Conservation (phyloP, 805 yeast genomes). For the Debaryomyces hansenii region DNA sequence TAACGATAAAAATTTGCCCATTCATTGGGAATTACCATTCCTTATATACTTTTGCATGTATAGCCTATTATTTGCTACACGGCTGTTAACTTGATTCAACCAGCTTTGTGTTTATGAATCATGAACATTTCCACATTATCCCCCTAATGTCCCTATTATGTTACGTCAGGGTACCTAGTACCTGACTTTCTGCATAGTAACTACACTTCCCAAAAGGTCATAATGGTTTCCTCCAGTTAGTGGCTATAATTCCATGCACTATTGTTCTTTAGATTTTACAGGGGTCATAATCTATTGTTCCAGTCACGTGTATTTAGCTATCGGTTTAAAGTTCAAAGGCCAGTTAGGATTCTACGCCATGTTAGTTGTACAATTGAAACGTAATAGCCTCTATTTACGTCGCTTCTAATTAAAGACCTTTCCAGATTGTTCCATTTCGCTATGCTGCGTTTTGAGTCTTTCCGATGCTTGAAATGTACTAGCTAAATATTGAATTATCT, state of each 20-base stretch:
- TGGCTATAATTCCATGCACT: not conserved
- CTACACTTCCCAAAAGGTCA: too few relatives aligned
- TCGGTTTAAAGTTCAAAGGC: too few relatives aligned
- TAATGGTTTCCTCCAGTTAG: not conserved
- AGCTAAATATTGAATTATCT: too few relatives aligned
- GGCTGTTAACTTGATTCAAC: not conserved
- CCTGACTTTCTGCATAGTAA: not conserved
- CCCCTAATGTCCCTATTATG: not conserved
- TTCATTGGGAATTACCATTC: not conserved
- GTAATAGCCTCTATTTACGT: not conserved
- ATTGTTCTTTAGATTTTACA: not conserved
- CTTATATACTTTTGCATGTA: not conserved
- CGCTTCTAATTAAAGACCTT: too few relatives aligned
- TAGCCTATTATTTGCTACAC: not conserved
- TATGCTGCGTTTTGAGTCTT: too few relatives aligned
- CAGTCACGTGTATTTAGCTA: not conserved
- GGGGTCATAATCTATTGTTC: not conserved
- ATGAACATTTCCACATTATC: too few relatives aligned
- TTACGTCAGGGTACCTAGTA: constrained; percentile 1
- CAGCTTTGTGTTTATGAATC: not conserved
- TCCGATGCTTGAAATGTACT: too few relatives aligned
- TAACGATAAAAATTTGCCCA: not conserved
- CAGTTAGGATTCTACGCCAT: not conserved
- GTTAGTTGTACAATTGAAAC: not conserved
- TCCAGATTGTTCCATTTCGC: too few relatives aligned